These are phyloP conservation scores for Sclerotinia glacialis DNA, from an alignment of 2,329 filamentous ascomycete species.

Conservation along the genomic window DNA sequence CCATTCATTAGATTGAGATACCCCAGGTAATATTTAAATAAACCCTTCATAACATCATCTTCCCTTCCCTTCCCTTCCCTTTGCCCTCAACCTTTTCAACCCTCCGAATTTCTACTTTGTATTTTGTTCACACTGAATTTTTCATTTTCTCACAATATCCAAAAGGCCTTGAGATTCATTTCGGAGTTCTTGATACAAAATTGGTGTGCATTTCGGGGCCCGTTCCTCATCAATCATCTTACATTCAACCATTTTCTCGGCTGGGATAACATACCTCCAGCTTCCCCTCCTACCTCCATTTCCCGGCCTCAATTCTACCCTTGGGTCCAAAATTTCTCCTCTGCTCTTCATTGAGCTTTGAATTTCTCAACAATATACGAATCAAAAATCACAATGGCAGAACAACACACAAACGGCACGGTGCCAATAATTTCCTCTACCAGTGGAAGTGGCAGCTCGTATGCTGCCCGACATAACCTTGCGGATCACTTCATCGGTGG, in stretches of 20 bases:
- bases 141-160: neutral
- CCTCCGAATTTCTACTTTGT: neutral
- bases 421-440: conserved; percentile 45
- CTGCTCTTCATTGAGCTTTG: conserved; percentile 35
- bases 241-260: conserved; percentile 20
- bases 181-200: conserved; percentile 1
- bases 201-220: neutral
- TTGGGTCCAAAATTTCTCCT: conserved; percentile 31
- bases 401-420: conserved; percentile 39
- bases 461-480: conserved; percentile 77
- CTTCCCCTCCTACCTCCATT: conserved; percentile 16
- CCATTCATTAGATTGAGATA: conserved; percentile 2
- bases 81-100: conserved; percentile 3
- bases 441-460: conserved; percentile 63
- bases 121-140: neutral
- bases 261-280: conserved; percentile 11
- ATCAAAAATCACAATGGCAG: conserved; percentile 18
- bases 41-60: neutral
- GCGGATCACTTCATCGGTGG: conserved; percentile 96
- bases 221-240: conserved; percentile 7
- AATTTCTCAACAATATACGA: conserved; percentile 4
- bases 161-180: neutral
- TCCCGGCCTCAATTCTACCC: conserved; percentile 1
- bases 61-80: neutral
- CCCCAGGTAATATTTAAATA: conserved; percentile 17